phyloP scores from a whole-genome alignment of 805 yeast genomes.

The Schizosaccharomyces cryophilus region DNA sequence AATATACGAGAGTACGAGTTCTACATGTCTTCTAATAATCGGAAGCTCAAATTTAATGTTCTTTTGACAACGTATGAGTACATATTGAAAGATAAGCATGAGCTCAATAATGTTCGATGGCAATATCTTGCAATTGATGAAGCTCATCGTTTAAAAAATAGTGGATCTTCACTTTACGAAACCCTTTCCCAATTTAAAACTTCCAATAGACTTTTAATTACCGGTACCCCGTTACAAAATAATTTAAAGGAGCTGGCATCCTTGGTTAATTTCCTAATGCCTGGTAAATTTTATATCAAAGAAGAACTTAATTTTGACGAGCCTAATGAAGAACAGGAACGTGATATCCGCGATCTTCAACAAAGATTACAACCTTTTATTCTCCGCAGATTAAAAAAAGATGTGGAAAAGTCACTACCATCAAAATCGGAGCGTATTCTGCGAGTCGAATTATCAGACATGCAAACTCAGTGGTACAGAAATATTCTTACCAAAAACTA shows the following conservation, averaged over 20 bases:
- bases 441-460: conserved; percentile 81
- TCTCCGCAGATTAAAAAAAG: conserved; percentile 79
- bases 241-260: conserved; percentile 91
- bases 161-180: conserved; percentile 81
- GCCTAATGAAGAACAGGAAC: conserved; percentile 69
- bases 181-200: conserved; percentile 62
- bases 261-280: conserved; percentile 81
- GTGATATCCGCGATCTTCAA: conserved; percentile 67
- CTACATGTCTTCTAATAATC: conserved; percentile 29
- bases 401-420: conserved; percentile 89
- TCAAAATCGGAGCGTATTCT: conserved; percentile 86
- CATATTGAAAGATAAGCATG: conserved; percentile 64
- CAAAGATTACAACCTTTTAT: conserved; percentile 72
- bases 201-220: conserved; percentile 62
- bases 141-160: conserved; percentile 87
- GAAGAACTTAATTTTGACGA: conserved; percentile 88
- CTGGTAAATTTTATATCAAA: conserved; percentile 71
- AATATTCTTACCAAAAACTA: conserved; percentile 83
- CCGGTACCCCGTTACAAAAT: conserved; percentile 95
- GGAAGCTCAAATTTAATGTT: conserved; percentile 74
- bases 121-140: conserved; percentile 94
- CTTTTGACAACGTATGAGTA: conserved; percentile 87
- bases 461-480: conserved; percentile 85
- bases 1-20: conserved; percentile 69
- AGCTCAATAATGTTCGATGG: conserved; percentile 71